Evolutionary conservation across 1,139 yeast species (phyloP), one percentile per base, ranked within the genome.

Genomic region (Pichia kudriavzevii): DNA sequence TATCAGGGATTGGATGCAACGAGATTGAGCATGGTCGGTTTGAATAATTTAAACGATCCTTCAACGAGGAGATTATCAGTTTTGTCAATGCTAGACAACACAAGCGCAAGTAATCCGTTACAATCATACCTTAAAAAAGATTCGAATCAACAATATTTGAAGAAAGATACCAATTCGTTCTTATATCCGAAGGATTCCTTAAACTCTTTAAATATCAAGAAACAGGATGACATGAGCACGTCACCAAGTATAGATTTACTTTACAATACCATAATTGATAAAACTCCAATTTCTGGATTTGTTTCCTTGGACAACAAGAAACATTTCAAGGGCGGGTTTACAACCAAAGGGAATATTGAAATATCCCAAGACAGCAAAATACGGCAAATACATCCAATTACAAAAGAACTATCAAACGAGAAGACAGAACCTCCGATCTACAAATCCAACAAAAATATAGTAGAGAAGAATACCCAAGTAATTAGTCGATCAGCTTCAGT

Each of bases 1-100:
- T 45, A 55, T 40, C 53, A 49, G n/a, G 34, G 47, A 14, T 44
- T 54, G 36, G 47, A 52, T 14, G 38, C 31, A 18, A 35, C 50
- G n/a, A 46, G 61, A 28, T 31, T 56, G 17, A 53, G 60, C 3
- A 42, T 41, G 7, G 14, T 53, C n/a, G 61, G 59, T 7, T 26
- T 55, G 20, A 47, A 45, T 51, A 72, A 41, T 66, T 60, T 55
- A 35, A 63, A 67, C 4, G 71, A 72, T 44, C 74, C 79, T 3
- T 63, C 74, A 9, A 66, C 62, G 45, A 61, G 79, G 49, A 60
- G 79, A 36, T 69, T 75, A 25, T 75, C 75, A 4, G 69, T 73
- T 65, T 59, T 73, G 34, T 69, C 75, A 5, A 57, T 73, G 41
- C 67, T 71, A 44, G 77, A 72, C 41, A 55, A 41, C 56, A 49